These are phyloP conservation scores for Corymbia calophylla DNA, from an alignment of 441 rosid genomes.

Conservation along the genomic window DNA sequence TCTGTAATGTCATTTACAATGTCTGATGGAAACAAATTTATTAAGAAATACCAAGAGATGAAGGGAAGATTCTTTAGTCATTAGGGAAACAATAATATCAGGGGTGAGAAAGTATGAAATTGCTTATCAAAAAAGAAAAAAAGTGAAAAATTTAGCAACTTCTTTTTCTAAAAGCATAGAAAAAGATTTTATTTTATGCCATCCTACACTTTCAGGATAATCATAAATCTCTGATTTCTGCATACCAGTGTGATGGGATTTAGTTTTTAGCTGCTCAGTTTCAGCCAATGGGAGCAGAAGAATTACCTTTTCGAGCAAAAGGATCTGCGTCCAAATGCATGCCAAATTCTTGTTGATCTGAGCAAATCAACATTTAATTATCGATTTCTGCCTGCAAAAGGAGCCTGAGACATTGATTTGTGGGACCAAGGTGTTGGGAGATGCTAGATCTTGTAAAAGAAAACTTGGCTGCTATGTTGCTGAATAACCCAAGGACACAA, in stretches of 20 bases:
- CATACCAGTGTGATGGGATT: neutral
- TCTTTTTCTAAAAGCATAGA: neutral
- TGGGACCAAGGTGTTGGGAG: conserved; percentile 19
- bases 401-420: conserved; percentile 3
- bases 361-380: neutral
- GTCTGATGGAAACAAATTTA: neutral
- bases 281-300: neutral
- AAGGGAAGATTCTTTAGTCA: neutral
- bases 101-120: neutral
- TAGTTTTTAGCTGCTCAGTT: neutral
- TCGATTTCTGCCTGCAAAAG: neutral
- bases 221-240: neutral
- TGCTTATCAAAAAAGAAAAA: neutral
- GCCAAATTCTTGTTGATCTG: neutral
- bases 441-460: neutral
- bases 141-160: neutral
- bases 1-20: neutral
- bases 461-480: neutral
- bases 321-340: neutral
- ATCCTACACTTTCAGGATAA: neutral
- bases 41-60: neutral
- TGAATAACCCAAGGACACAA: neutral
- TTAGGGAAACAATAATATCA: neutral
- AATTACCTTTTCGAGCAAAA: neutral
- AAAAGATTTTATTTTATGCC: neutral